A percentile compares a stretch with the other conserved stretches of the same genome.
These are phyloP conservation scores for Agrocybe chaxingu DNA, from an alignment of 768 basidiomycete species.

Conservation along the genomic window DNA sequence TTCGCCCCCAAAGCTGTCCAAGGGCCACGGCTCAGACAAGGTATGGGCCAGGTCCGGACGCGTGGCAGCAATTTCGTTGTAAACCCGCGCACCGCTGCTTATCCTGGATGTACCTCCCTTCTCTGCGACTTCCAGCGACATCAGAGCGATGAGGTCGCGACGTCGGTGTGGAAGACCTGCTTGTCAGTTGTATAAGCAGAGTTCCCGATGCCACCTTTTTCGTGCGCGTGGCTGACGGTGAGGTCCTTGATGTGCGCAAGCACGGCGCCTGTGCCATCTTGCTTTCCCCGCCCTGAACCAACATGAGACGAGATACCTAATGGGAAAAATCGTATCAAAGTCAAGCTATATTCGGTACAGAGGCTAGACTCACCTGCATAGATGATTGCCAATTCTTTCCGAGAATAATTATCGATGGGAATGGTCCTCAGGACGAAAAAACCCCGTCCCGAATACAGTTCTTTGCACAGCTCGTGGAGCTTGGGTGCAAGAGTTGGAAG, in stretches of 20 bases:
- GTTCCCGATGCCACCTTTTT: slow-evolving; percentile 38
- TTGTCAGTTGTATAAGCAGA: slow-evolving; percentile 48
- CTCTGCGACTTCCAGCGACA: slow-evolving; percentile 38
- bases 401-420: slow-evolving; percentile 39
- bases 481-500: slow-evolving; percentile 35
- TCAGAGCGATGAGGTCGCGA: slow-evolving; percentile 41
- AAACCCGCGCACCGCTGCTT: slow-evolving; percentile 39
- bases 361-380: slow-evolving; percentile 34
- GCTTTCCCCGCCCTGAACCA: slow-evolving; percentile 39
- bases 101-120: slow-evolving; percentile 44
- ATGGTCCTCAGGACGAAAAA: slow-evolving; percentile 48
- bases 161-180: slow-evolving; percentile 48
- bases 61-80: slow-evolving; percentile 43
- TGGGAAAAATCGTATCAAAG: neutral
- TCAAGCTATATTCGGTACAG: neutral
- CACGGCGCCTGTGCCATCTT: slow-evolving; percentile 41
- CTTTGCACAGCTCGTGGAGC: slow-evolving; percentile 33
- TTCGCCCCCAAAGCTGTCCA: slow-evolving; percentile 40
- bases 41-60: slow-evolving; percentile 41
- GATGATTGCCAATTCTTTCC: slow-evolving; percentile 35
- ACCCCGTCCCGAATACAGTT: slow-evolving; percentile 42
- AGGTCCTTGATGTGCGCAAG: slow-evolving; percentile 48
- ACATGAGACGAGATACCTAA: slow-evolving; percentile 44
- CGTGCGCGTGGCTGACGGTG: slow-evolving; percentile 37
- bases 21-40: slow-evolving; percentile 38